These are phyloP conservation scores for Fusarium lyarnte DNA, from an alignment of 2,329 filamentous ascomycete genomes.

Conservation along the genomic window DNA sequence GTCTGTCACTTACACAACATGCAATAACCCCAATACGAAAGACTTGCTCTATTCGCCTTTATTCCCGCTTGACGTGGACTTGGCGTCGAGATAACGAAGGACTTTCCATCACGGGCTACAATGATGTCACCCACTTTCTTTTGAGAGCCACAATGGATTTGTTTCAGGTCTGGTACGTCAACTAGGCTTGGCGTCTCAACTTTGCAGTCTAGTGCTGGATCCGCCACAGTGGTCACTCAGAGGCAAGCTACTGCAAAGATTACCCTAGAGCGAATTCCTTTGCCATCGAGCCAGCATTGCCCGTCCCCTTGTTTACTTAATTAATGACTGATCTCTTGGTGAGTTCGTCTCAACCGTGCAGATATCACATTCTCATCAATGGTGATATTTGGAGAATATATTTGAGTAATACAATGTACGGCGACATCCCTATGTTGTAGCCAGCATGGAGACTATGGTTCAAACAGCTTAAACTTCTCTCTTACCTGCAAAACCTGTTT, in stretches of 20 bases:
- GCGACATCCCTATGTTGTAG: too few relatives aligned
- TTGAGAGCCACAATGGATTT: neutral
- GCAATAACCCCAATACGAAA: accelerated
- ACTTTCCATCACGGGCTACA: neutral
- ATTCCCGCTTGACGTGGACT: neutral
- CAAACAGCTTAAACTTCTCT: too few relatives aligned
- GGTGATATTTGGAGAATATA: too few relatives aligned
- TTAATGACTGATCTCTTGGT: accelerated
- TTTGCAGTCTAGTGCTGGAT: neutral
- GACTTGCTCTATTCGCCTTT: neutral
- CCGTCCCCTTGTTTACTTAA: neutral
- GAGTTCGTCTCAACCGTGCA: accelerated
- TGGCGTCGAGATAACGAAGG: neutral
- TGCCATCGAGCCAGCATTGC: neutral
- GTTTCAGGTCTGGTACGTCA: neutral
- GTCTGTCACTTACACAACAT: neutral
- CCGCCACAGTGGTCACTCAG: neutral
- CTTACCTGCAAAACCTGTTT: neutral
- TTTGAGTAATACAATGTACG: too few relatives aligned
- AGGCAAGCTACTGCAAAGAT: too few relatives aligned
- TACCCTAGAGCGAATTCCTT: neutral
- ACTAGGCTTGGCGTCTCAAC: neutral
- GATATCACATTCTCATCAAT: too few relatives aligned
- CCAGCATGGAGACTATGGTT: too few relatives aligned
- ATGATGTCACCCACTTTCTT: neutral